Evolutionary conservation across 371 early-diverging fungal genomes (phyloP), one percentile per base, ranked within the genome.

Genomic region (Zopfochytrium polystomum): DNA sequence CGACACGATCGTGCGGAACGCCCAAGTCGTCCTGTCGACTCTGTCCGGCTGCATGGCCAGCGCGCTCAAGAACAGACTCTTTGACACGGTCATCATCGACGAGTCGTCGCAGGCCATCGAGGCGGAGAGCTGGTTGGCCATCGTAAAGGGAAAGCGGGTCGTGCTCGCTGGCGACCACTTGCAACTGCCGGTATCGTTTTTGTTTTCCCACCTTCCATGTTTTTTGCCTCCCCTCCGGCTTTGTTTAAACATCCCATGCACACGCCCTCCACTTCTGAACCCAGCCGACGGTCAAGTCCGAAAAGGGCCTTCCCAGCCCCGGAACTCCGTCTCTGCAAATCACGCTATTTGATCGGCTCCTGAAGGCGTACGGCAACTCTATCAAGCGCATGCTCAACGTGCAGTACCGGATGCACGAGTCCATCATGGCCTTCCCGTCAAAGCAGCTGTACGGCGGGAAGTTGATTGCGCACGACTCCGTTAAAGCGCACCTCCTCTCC

Each of bases 161-260:
- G 85, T 98, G 42, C 73, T 98, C 22, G 96, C 94, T 23, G 99
- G 99, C 6, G 99, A 97, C 74, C 96, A 93, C 66, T 77, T 86
- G 42, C 99, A 98, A 66, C 73, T 98, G 31, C 90, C 92, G 4
- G 73, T 71, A 51, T 47, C n/a, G n/a, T n/a, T n/a, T 52, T 52
- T 32, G 25, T 26, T 30, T 38, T 65, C 25, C 50, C 34, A 52
- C 30, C 55, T 45, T 58, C 48, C 1, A 31, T 3, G 7, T 22
- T 27, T 27, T 1, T 23, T 27, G 18, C 9, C 30, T 13, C 13
- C 7, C 13, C 6, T 33, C 27, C 25, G 6, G 11, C 33, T 6
- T 9, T 26, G 11, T 22, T 32, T n/a, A 9, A 30, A 52, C 51
- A 47, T 20, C 7, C 47, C 47, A n/a, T n/a, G 20, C 11, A 47